A percentile compares a stretch with the other conserved stretches of the same genome.
Conservation (phyloP, 768 basidiomycete species). For the Russula sp. region DNA sequence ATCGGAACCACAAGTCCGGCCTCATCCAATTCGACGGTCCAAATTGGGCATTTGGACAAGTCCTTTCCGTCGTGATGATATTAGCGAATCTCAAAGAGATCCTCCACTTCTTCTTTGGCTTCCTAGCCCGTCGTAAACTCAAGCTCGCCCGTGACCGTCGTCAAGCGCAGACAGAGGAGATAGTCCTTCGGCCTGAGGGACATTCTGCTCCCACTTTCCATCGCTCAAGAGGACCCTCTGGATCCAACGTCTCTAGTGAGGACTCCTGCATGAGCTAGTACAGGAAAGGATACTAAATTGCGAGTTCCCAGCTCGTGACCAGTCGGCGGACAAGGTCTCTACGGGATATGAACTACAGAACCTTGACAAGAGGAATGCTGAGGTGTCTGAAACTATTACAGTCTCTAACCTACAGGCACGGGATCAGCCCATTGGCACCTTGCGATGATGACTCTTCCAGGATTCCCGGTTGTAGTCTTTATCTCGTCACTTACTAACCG, state of each 20-base stretch:
- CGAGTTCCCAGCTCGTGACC: slow-evolving; percentile 3
- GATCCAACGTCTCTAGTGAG: neutral
- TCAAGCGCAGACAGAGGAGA: neutral
- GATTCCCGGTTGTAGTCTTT: too few relatives aligned
- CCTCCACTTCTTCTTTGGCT: slow-evolving; percentile 15
- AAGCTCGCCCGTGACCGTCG: neutral
- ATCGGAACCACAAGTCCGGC: slow-evolving; percentile 12
- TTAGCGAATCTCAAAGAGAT: slow-evolving; percentile 16
- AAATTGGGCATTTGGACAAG: slow-evolving; percentile 28
- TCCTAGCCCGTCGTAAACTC: neutral
- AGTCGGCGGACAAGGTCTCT: neutral
- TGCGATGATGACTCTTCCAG: slow-evolving; percentile 7
- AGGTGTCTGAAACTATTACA: neutral
- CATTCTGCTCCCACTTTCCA: neutral
- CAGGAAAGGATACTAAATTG: neutral
- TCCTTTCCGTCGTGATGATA: slow-evolving; percentile 25
- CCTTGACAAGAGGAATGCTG: neutral
- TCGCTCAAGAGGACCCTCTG: neutral
- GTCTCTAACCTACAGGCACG: neutral
- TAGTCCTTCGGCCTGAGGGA: too few relatives aligned
- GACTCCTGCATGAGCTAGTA: neutral
- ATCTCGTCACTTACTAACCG: neutral
- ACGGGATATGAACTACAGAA: neutral
- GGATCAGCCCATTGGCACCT: neutral
- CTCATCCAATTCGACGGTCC: neutral